Evolutionary conservation across 208 protist species (phyloP).

Genomic region (Crithidia bombi): DNA sequence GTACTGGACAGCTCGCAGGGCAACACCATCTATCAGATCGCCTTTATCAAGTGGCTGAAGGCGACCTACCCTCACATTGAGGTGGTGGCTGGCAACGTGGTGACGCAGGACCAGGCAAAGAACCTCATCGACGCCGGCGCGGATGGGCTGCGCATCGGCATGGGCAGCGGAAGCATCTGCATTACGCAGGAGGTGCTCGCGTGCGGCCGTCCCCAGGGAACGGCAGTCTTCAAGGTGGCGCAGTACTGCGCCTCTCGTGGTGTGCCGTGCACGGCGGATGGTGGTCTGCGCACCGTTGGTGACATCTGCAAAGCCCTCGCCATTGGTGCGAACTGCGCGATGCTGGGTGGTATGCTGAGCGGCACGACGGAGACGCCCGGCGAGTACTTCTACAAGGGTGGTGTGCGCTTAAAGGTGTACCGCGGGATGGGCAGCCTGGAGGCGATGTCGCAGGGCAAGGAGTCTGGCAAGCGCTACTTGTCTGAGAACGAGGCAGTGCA

Average conservation of each 20-base stretch:
- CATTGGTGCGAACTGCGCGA: conserved; percentile 89
- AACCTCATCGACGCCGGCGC: conserved; percentile 97
- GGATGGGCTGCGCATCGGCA: conserved; percentile 97
- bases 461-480: conserved; percentile 90
- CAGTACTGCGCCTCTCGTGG: conserved; percentile 88
- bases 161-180: conserved; percentile 98
- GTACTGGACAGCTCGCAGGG: conserved; percentile 97
- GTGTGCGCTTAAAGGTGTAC: conserved; percentile 94
- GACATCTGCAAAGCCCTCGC: conserved; percentile 97
- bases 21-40: conserved; percentile 96
- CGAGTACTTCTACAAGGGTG: conserved; percentile 94
- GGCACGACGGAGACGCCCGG: conserved; percentile 94
- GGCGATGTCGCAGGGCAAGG: conserved; percentile 93
- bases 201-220: conserved; percentile 96
- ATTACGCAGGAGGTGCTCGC: conserved; percentile 97
- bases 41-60: conserved; percentile 96
- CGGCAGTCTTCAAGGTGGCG: conserved; percentile 94
- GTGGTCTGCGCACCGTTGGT: conserved; percentile 93
- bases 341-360: conserved; percentile 93
- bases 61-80: conserved; percentile 79
- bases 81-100: conserved; percentile 97
- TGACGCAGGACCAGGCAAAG: conserved; percentile 96
- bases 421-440: conserved; percentile 96
- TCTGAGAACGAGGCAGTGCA: conserved; percentile 91
- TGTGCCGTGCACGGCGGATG: conserved; percentile 95